Base-by-base conservation (phyloP, 2,329 filamentous ascomycete species). In the Botrytis fragariae region DNA sequence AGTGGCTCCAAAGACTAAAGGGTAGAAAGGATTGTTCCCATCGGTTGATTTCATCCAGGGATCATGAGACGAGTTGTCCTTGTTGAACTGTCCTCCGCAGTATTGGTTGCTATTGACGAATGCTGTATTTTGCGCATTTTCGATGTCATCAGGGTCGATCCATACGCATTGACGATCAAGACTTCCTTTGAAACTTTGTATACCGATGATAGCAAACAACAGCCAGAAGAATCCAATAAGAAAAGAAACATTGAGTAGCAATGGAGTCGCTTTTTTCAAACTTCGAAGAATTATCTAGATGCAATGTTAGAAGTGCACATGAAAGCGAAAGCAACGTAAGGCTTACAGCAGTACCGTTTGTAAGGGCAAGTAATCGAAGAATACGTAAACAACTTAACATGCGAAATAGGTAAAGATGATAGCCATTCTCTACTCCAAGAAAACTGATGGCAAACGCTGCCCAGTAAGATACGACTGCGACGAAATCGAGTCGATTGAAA, bases 341-440 rank as follows among this genome's bases (percentile, higher is more conserved):
- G 84, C 91, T 85, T 86, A 94, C 92, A 71, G 95, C 92, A 73
- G 97, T 99, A 77, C 96, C 96, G 78, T 94, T 95, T 1, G 96
- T 99, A 69, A 99, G 88, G 69, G 93, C 92, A 32, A 99, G 86
- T n/a, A 99, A 87, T 74, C 96, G 90, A 76, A 99, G 84, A 76
- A 99, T 98, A 62, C 97, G 93, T 76, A 99, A 86, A 82, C 94
- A 98, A 80, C 95, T 97, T 74, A 99, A 86, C 97, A 99, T 99
- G 73, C 93, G 91, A 82, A 99, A 99, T 12, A 98, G 88, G 78
- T 94, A 97, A 12, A 98, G 82, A 80, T 97, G 93, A 70, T 90
- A 86, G 3, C 82, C 79, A 74, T 87, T 86, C 80, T 98, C 93
- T 32, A 94, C 81, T 0, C 91, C 90, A 18, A 88, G 87, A 29